Evolutionary conservation across 2,329 filamentous ascomycete species (phyloP).

Genomic region (Hypoxylon sp.): DNA sequence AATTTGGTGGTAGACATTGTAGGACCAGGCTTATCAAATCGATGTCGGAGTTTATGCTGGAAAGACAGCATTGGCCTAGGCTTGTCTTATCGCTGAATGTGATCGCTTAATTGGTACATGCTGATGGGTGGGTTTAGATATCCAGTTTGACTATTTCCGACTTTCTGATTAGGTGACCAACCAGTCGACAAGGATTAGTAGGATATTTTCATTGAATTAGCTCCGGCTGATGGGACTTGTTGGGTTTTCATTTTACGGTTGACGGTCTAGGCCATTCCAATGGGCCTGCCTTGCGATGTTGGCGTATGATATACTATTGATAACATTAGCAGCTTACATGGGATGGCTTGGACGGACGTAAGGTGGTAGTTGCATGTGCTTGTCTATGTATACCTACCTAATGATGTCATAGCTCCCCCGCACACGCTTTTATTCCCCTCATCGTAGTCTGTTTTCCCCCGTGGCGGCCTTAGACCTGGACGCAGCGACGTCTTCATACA

Average conservation of each 20-base stretch:
- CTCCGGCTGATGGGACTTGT: constrained; percentile 14
- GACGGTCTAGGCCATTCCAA: constrained; percentile 26
- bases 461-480: constrained; percentile 30
- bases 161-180: constrained; percentile 10
- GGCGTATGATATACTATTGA: constrained; percentile 24
- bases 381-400: constrained; percentile 17
- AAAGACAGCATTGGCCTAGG: constrained; percentile 10
- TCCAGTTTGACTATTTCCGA: constrained; percentile 8
- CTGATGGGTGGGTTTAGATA: constrained; percentile 6
- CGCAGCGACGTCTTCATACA: constrained; percentile 31
- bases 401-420: constrained; percentile 43
- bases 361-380: constrained; percentile 20
- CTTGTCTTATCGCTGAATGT: constrained; percentile 18
- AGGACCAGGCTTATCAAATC: constrained; percentile 25
- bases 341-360: constrained; percentile 1
- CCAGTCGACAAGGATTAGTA: constrained; percentile 2
- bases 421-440: constrained; percentile 34
- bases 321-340: not conserved
- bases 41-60: constrained; percentile 27
- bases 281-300: constrained; percentile 32
- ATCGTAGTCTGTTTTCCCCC: constrained; percentile 17
- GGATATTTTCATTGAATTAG: constrained; percentile 22
- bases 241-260: constrained; percentile 13
- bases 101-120: constrained; percentile 17
- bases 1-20: constrained; percentile 11